Evolutionary conservation across 2,329 filamentous ascomycete species (phyloP).

Genomic region (Zymoseptoria tritici): DNA sequence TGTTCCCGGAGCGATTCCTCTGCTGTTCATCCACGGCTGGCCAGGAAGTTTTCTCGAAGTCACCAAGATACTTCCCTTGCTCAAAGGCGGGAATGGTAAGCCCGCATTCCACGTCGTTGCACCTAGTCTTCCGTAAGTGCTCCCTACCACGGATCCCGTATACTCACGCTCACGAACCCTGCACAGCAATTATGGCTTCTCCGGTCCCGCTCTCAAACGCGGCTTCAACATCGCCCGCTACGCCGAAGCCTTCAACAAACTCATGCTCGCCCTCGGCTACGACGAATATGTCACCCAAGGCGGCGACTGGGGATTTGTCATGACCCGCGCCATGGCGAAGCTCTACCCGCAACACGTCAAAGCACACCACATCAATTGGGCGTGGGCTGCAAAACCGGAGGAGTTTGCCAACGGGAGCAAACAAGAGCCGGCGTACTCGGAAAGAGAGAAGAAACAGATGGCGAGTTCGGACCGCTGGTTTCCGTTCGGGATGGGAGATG

Average conservation of each 20-base stretch:
- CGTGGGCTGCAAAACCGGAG: conserved; percentile 38
- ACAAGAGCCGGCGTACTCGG: conserved; percentile 35
- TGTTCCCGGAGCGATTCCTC: conserved; percentile 49
- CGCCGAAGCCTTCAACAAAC: conserved; percentile 47
- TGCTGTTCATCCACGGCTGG: conserved; percentile 62
- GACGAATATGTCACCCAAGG: conserved; percentile 52
- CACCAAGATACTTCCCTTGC: conserved; percentile 49
- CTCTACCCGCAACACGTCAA: conserved; percentile 51
- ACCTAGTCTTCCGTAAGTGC: conserved; percentile 36
- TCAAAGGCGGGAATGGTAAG: conserved; percentile 32
- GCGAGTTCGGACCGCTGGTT: conserved; percentile 35
- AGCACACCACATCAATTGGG: conserved; percentile 41
- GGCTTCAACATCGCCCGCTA: conserved; percentile 45
- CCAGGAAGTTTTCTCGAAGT: conserved; percentile 65
- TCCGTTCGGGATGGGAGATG: conserved; percentile 45
- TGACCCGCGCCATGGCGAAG: conserved; percentile 55
- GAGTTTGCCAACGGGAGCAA: conserved; percentile 7
- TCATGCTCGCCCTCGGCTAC: conserved; percentile 58
- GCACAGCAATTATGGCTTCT: conserved; percentile 55
- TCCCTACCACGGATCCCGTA: background rate
- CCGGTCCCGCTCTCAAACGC: conserved; percentile 50
- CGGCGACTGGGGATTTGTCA: conserved; percentile 43
- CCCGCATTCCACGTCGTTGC: conserved; percentile 59
- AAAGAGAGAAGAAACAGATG: conserved; percentile 45
- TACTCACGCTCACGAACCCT: conserved; percentile 19